These are phyloP conservation scores for Dendrocalamus latiflorus DNA, from an alignment of 202 grass and related monocot species.

Conservation along the genomic window DNA sequence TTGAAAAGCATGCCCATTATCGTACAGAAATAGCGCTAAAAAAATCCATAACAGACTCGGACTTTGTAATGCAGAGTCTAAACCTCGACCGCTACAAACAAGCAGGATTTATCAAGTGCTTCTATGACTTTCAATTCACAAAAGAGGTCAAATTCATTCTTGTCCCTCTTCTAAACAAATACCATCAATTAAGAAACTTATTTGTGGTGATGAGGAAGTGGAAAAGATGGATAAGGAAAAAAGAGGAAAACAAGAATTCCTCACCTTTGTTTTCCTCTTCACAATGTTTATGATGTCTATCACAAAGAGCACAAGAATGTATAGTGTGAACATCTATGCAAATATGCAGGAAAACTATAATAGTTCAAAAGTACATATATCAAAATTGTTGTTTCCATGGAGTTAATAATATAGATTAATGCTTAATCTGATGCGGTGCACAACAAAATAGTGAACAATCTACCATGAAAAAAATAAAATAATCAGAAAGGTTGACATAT, in stretches of 20 bases:
- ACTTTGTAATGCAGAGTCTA: background rate
- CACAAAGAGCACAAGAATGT: constrained; percentile 4
- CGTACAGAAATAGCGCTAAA: background rate
- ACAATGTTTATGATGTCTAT: background rate
- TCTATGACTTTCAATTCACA: background rate
- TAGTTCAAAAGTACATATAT: background rate
- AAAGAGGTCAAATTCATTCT: background rate
- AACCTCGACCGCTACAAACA: background rate
- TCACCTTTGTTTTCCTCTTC: background rate
- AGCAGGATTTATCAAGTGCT: background rate
- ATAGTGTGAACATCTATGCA: constrained; percentile 1
- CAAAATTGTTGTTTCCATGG: background rate
- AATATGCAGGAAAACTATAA: background rate
- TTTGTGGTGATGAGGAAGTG: background rate
- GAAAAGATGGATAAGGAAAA: background rate
- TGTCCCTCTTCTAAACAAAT: background rate
- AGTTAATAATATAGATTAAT: background rate
- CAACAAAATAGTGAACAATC: background rate
- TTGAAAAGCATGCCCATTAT: background rate
- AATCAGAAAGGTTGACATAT: background rate
- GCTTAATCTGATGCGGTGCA: background rate
- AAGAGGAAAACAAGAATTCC: background rate
- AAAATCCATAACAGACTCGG: background rate
- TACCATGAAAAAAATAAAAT: background rate
- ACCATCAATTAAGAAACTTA: background rate